Evolutionary conservation across 2,329 filamentous ascomycete genomes (phyloP).

Genomic region (Botrytis squamosa): DNA sequence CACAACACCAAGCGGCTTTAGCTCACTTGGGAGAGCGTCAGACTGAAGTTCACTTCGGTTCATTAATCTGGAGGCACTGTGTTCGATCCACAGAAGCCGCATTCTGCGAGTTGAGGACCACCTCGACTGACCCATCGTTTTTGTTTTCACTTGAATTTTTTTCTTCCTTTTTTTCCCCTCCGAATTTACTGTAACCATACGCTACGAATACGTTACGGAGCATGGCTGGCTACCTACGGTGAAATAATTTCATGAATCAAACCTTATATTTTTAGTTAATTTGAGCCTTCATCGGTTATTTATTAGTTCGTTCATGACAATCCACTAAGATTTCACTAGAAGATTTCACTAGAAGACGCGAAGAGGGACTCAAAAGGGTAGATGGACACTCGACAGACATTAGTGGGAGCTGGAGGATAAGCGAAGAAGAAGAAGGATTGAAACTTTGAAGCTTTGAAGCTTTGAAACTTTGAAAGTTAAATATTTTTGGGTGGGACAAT

Average conservation of each 20-base stretch:
- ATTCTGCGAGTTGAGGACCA: conserved; percentile 15
- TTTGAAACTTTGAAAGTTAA: background rate
- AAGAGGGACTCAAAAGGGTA: background rate
- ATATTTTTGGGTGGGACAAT: background rate
- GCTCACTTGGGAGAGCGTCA: conserved; percentile 25
- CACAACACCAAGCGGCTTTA: conserved; percentile 19
- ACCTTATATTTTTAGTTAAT: background rate
- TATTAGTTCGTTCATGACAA: background rate
- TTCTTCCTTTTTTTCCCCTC: background rate
- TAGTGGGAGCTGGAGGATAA: background rate
- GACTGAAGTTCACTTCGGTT: conserved; percentile 23
- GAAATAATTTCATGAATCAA: background rate
- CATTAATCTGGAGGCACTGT: conserved; percentile 22
- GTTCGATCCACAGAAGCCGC: conserved; percentile 24
- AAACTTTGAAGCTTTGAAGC: background rate
- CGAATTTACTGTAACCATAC: background rate
- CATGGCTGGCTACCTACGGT: background rate
- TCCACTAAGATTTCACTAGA: background rate
- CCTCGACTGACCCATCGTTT: background rate
- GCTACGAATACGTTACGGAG: background rate
- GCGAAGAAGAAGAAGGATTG: background rate
- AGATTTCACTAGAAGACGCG: background rate
- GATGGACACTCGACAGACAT: background rate
- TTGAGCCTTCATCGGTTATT: too few relatives aligned
- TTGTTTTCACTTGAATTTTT: background rate